A percentile compares a stretch with the other conserved stretches of the same genome.
Evolutionary conservation across 805 yeast genomes (phyloP).

Genomic region (Tetrapisispora nanseiensis): DNA sequence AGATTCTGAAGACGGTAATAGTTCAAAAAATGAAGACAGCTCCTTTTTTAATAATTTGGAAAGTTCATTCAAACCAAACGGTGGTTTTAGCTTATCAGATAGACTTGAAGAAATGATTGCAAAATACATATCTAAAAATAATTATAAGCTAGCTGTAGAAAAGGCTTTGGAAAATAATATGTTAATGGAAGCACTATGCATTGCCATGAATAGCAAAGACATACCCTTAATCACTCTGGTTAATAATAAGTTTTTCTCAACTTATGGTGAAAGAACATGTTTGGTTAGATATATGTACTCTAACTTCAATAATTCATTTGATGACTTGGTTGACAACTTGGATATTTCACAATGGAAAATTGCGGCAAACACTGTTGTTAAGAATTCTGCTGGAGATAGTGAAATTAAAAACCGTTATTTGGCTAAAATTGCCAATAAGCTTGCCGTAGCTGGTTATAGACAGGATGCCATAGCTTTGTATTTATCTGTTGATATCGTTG

Average conservation of each 20-base stretch:
- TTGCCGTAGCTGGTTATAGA: constrained; percentile 46
- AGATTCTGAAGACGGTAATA: constrained; percentile 10
- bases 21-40: constrained; percentile 24
- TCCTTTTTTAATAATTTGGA: constrained; percentile 31
- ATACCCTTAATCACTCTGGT: constrained; percentile 54
- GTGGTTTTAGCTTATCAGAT: constrained; percentile 40
- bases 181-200: constrained; percentile 68
- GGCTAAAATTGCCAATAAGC: constrained; percentile 66
- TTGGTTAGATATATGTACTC: constrained; percentile 69
- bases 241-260: constrained; percentile 59
- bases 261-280: constrained; percentile 38
- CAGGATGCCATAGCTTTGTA: constrained; percentile 69
- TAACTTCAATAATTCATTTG: constrained; percentile 42
- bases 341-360: constrained; percentile 77
- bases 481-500: constrained; percentile 74
- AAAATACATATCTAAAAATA: constrained; percentile 49
- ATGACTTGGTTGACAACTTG: constrained; percentile 68
- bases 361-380: constrained; percentile 57
- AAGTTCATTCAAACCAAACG: constrained; percentile 38
- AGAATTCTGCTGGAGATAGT: constrained; percentile 38
- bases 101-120: constrained; percentile 38
- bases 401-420: constrained; percentile 45
- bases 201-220: constrained; percentile 61
- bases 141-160: constrained; percentile 57
- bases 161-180: constrained; percentile 52